Conservation (phyloP, 2,329 filamentous ascomycete genomes). For the Trichoderma hamatum region DNA sequence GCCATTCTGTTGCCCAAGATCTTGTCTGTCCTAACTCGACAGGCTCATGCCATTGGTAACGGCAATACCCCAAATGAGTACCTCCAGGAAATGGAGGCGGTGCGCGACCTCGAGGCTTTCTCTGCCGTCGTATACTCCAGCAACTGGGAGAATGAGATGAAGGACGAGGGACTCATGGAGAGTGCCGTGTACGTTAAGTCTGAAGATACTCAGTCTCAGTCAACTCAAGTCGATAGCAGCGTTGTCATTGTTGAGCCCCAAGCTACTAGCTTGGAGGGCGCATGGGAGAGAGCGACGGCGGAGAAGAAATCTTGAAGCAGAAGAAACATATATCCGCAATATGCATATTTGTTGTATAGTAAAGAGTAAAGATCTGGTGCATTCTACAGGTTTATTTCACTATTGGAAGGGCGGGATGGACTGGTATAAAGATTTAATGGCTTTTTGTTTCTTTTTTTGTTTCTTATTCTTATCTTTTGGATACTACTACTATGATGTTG, state of each 20-base stretch:
- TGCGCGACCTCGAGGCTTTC: slow-evolving; percentile 78
- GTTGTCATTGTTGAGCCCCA: slow-evolving; percentile 55
- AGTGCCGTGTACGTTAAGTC: slow-evolving; percentile 42
- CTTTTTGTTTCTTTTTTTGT: background rate
- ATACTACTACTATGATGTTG: slow-evolving; percentile 3
- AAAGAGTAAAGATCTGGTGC: slow-evolving; percentile 20
- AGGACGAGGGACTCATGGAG: slow-evolving; percentile 49
- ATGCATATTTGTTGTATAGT: slow-evolving; percentile 19
- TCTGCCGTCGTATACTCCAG: slow-evolving; percentile 85
- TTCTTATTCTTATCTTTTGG: background rate
- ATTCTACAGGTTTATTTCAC: slow-evolving; percentile 13
- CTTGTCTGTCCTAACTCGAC: slow-evolving; percentile 84
- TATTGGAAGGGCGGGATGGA: background rate
- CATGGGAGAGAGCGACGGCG: slow-evolving; percentile 72
- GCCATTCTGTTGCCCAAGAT: slow-evolving; percentile 77
- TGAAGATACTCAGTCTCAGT: slow-evolving; percentile 32
- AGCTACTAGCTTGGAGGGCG: slow-evolving; percentile 62
- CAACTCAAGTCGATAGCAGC: slow-evolving; percentile 49
- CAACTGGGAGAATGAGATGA: slow-evolving; percentile 73
- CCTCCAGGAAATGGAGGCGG: slow-evolving; percentile 73
- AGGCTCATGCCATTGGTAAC: slow-evolving; percentile 86
- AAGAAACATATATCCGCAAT: background rate
- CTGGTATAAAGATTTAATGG: slow-evolving; percentile 14
- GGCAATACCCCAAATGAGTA: slow-evolving; percentile 70
- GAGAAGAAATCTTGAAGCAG: slow-evolving; percentile 32